Evolutionary conservation across 2,329 filamentous ascomycete species (phyloP).

Genomic region (Phialophora verrucosa): DNA sequence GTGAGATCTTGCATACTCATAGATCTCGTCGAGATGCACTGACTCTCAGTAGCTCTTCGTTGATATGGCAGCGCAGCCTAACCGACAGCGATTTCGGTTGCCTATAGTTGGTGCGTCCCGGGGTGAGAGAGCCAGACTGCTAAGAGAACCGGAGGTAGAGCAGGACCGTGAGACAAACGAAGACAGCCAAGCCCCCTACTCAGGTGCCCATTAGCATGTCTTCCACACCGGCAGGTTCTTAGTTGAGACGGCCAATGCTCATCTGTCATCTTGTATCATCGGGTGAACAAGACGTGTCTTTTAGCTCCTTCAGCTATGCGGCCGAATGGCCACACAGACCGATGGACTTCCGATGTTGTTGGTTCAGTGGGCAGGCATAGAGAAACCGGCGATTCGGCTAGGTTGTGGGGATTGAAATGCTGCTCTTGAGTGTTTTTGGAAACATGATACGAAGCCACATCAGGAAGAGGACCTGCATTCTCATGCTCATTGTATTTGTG

Average conservation of each 20-base stretch:
- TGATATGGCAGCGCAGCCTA: constrained; percentile 8
- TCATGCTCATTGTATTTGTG: neutral
- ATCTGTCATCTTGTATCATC: neutral
- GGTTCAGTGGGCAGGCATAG: neutral
- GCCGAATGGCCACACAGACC: neutral
- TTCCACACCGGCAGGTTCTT: neutral
- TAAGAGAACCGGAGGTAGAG: constrained; percentile 7
- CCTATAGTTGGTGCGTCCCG: neutral
- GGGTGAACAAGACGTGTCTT: neutral
- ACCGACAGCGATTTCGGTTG: neutral
- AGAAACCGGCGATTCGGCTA: neutral
- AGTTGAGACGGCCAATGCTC: neutral
- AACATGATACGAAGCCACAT: neutral
- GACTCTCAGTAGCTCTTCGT: constrained; percentile 1
- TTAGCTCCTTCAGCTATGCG: neutral
- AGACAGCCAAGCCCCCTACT: constrained; percentile 4
- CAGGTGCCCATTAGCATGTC: neutral
- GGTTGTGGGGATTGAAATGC: neutral
- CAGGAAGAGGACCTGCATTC: neutral
- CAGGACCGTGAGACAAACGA: neutral
- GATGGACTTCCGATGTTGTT: neutral
- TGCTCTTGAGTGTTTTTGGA: neutral
- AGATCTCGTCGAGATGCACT: neutral
- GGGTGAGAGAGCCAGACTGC: constrained; percentile 9
- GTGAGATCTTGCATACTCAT: constrained; percentile 13